Evolutionary conservation across 352 stramenopile species (phyloP).

Genomic region (Pythium grandisporangium): DNA sequence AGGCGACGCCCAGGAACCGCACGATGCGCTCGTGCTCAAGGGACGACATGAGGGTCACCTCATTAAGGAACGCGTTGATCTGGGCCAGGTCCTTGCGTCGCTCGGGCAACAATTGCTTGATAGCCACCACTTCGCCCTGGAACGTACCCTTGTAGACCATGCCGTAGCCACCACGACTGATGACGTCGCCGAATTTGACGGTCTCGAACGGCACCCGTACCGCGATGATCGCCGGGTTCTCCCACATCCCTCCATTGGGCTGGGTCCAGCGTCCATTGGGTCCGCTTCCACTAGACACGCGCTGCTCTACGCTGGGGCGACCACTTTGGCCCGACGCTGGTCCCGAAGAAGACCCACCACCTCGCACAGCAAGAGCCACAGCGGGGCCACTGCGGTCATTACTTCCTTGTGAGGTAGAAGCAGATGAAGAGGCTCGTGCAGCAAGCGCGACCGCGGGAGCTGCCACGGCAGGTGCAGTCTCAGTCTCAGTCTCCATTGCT

Average conservation of each 20-base stretch:
- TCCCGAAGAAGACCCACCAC: neutral
- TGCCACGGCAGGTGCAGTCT: too few species aligned
- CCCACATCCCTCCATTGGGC: constrained; percentile 24
- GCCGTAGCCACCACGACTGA: constrained; percentile 39
- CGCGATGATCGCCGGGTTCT: constrained; percentile 32
- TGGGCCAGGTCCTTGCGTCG: constrained; percentile 22
- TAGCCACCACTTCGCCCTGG: constrained; percentile 22
- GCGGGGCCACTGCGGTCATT: neutral
- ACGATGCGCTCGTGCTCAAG: constrained; percentile 35
- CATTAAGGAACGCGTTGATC: constrained; percentile 40
- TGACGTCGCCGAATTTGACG: constrained; percentile 15
- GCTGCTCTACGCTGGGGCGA: neutral
- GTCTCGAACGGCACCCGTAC: constrained; percentile 37
- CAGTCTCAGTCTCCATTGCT: too few species aligned
- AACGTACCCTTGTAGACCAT: constrained; percentile 34
- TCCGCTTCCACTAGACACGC: too few species aligned
- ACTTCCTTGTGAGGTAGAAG: neutral
- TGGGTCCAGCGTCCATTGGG: constrained; percentile 7
- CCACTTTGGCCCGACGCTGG: neutral
- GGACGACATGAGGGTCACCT: constrained; percentile 30
- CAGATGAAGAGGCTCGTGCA: too few species aligned
- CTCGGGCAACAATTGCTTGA: constrained; percentile 40
- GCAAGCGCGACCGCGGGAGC: too few species aligned
- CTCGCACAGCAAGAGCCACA: neutral
- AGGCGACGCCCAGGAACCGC: constrained; percentile 26